Evolutionary conservation across 805 yeast genomes (phyloP).

Genomic region (Myxozyma neglecta): DNA sequence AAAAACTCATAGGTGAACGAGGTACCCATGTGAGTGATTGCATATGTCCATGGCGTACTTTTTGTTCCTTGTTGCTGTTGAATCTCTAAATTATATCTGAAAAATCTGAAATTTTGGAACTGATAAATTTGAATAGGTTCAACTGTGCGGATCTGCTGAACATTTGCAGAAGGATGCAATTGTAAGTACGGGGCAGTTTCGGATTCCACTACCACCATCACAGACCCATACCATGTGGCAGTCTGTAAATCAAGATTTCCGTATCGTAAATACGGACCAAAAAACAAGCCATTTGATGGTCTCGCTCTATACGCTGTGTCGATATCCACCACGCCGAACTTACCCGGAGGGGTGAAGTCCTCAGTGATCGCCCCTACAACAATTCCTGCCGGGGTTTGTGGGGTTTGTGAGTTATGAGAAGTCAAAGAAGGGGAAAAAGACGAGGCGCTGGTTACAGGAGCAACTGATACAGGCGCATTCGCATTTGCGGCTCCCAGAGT

Average conservation of each 20-base stretch:
- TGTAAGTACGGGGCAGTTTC: constrained; percentile 24
- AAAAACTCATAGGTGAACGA: constrained; percentile 28
- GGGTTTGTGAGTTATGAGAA: background rate
- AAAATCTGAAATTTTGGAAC: constrained; percentile 18
- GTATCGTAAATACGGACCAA: constrained; percentile 31
- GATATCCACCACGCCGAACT: constrained; percentile 24
- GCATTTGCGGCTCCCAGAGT: constrained; percentile 5
- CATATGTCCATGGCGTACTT: constrained; percentile 28
- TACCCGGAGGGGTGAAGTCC: constrained; percentile 29
- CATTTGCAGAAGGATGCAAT: constrained; percentile 26
- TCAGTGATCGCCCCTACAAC: background rate
- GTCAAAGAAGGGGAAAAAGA: background rate
- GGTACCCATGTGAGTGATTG: constrained; percentile 20
- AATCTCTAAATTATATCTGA: constrained; percentile 18
- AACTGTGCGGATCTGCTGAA: constrained; percentile 16
- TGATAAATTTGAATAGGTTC: constrained; percentile 14
- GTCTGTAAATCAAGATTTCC: constrained; percentile 24
- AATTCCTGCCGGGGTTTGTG: background rate
- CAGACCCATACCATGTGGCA: constrained; percentile 27
- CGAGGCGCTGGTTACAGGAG: constrained; percentile 1
- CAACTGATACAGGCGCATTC: background rate
- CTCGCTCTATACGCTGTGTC: constrained; percentile 11
- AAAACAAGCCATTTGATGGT: constrained; percentile 27
- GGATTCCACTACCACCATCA: constrained; percentile 18
- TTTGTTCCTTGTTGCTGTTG: constrained; percentile 6